These are phyloP conservation scores for Anthracocystis panici-leucophaei DNA, from an alignment of 1,284 basidiomycete species.

Conservation along the genomic window DNA sequence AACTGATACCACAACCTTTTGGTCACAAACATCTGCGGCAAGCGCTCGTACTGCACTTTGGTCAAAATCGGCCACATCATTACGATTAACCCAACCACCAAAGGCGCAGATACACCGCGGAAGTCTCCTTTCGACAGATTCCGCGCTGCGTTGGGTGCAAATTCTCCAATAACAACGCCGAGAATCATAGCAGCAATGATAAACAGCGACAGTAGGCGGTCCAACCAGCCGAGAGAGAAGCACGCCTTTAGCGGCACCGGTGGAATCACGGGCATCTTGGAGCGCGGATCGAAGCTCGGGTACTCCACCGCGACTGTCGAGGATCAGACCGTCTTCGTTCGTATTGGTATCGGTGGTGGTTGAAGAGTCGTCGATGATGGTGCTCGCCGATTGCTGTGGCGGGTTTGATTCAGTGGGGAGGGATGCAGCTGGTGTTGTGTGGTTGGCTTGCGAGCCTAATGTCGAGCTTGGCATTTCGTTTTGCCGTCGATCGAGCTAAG, in stretches of 20 bases:
- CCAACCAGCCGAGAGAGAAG: conserved; percentile 72
- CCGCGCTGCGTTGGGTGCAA: conserved; percentile 47
- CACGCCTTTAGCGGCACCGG: conserved; percentile 41
- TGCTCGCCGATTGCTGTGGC: conserved; percentile 1
- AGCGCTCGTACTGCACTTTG: conserved; percentile 80
- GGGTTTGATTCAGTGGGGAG: conserved; percentile 2
- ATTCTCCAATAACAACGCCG: conserved; percentile 80
- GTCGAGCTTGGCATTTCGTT: conserved; percentile 26
- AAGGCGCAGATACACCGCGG: conserved; percentile 66
- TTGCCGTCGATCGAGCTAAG: neutral
- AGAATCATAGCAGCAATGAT: conserved; percentile 83
- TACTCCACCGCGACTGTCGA: conserved; percentile 49
- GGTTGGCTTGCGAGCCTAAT: conserved; percentile 9
- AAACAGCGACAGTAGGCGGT: conserved; percentile 79
- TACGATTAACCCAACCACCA: conserved; percentile 74
- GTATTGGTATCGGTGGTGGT: neutral
- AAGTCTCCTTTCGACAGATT: conserved; percentile 65
- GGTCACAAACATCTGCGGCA: conserved; percentile 76
- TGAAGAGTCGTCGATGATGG: neutral
- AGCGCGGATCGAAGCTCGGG: conserved; percentile 44
- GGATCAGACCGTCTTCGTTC: conserved; percentile 50
- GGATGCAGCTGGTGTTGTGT: neutral
- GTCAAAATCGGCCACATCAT: conserved; percentile 90
- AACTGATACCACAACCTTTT: conserved; percentile 79
- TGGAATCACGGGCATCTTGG: conserved; percentile 48